Base-by-base conservation (phyloP, 2,329 filamentous ascomycete species). In the Teratosphaeria gauchensis region DNA sequence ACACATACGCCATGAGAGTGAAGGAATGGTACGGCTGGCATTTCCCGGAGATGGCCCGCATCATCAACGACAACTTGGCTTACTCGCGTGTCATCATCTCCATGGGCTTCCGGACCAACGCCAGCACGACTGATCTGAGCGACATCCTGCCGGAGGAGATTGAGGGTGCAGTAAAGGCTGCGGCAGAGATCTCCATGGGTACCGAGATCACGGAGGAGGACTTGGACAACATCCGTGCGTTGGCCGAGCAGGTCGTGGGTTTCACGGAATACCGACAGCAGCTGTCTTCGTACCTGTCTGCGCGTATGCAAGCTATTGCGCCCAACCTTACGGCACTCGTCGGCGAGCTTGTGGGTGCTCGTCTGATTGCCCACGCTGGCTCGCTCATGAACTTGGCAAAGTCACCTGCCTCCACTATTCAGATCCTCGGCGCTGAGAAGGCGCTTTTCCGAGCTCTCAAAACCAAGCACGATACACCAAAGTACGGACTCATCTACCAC, bases 21-120 rank as follows among this genome's bases (percentile, higher is more conserved):
- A 97, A 97, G 85, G 94, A 99, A 77, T 99, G 94, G 94, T 99
- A 99, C 74, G 94, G 94, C 70, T 99, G 94, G 94, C 94, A 97
- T 77, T 99, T 97, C 80, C 94, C 94, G 48, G 94, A 99, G 80
- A 86, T 99, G 82, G 92, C 90, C 71, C 92, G 92, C 78, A 96
- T 97, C 71, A 82, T 96, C 67, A 95, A 95, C 75, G 94, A 99
- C 82, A 99, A 99, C 77, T 79, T 96, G 63, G 92, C 92, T 64
- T 99, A 96, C 74, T 86, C 92, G 61, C 87, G 87, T 66, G 86
- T 99, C 59, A 90, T 99, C 59, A 78, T 96, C 55, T 84, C 87
- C 64, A 89, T 95, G 80, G 94, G 94, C 67, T 90, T 95, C 83
- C 88, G 94, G 65, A 85, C 87, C 65, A 91, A 90, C 71, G 88